A percentile compares a stretch with the other conserved stretches of the same genome.
These are phyloP conservation scores for Metschnikowia rubicola DNA, from an alignment of 805 yeast species.

Conservation along the genomic window DNA sequence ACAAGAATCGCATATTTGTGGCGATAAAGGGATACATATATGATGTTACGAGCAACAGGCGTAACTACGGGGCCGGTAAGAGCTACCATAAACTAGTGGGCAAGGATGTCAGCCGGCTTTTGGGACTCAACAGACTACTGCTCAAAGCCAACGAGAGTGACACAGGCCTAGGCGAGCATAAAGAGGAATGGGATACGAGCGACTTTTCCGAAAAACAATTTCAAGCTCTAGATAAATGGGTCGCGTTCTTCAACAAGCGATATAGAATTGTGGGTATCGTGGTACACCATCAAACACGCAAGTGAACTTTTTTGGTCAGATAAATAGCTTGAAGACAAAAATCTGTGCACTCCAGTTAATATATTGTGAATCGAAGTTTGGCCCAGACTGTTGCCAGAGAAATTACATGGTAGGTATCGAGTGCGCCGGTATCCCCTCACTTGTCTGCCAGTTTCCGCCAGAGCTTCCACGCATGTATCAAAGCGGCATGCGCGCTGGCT, in stretches of 20 bases:
- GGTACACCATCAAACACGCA: constrained; percentile 25
- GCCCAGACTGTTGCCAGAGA: too few relatives aligned
- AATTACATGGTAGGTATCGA: too few relatives aligned
- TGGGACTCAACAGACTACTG: constrained; percentile 56
- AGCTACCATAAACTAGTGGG: constrained; percentile 73
- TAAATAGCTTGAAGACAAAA: background rate
- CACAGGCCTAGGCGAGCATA: constrained; percentile 22
- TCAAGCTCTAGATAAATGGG: constrained; percentile 71
- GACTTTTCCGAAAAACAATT: constrained; percentile 58
- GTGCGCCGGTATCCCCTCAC: too few relatives aligned
- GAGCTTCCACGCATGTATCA: too few relatives aligned
- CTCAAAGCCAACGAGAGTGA: constrained; percentile 25
- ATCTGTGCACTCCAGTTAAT: background rate
- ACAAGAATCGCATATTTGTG: constrained; percentile 50
- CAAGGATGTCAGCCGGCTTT: constrained; percentile 70
- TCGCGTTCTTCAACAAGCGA: constrained; percentile 52
- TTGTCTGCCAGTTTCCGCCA: too few relatives aligned
- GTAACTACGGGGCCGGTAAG: constrained; percentile 74
- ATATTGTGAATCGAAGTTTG: background rate
- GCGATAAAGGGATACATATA: constrained; percentile 75
- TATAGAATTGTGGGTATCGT: constrained; percentile 37
- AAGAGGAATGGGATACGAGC: constrained; percentile 41
- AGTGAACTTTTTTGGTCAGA: background rate
- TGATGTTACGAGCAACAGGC: constrained; percentile 66
- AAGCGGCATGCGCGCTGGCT: background rate